phyloP scores from a whole-genome alignment of 148 eudicot species.

The Mesembryanthemum crystallinum region DNA sequence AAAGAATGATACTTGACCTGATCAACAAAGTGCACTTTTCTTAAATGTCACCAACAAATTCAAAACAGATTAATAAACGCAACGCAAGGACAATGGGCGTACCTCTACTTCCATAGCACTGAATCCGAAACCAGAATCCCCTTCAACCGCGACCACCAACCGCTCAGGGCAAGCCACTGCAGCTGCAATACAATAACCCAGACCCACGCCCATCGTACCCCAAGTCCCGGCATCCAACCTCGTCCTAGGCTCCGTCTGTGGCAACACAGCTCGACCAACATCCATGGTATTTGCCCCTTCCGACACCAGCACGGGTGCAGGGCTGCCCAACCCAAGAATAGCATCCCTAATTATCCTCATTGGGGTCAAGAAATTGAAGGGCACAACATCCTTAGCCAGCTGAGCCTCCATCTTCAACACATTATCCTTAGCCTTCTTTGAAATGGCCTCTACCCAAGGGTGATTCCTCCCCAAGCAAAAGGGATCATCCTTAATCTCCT shows the following conservation, averaged over 20 bases:
- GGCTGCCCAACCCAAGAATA: conserved; percentile 66
- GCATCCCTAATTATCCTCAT: conserved; percentile 93
- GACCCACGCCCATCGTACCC: conserved; percentile 99
- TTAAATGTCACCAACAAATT: not conserved
- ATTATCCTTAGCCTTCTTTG: conserved; percentile 74
- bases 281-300: conserved; percentile 99
- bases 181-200: conserved; percentile 98
- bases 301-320: conserved; percentile 80
- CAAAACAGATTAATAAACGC: not conserved
- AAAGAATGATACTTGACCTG: not conserved
- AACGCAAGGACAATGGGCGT: conserved; percentile 11
- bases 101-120: conserved; percentile 99
- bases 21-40: not conserved
- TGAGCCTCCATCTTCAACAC: conserved; percentile 79
- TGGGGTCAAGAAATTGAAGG: conserved; percentile 84
- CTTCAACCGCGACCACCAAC: conserved; percentile 98
- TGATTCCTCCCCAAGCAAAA: conserved; percentile 76
- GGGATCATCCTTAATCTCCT: conserved; percentile 86
- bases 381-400: conserved; percentile 81
- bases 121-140: conserved; percentile 96
- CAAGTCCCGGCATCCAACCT: conserved; percentile 99
- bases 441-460: conserved; percentile 74
- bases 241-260: conserved; percentile 92
- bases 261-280: conserved; percentile 80
- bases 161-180: conserved; percentile 94